These are phyloP conservation scores for Purshia tridentata DNA, from an alignment of 306 rosid genomes.

Conservation along the genomic window DNA sequence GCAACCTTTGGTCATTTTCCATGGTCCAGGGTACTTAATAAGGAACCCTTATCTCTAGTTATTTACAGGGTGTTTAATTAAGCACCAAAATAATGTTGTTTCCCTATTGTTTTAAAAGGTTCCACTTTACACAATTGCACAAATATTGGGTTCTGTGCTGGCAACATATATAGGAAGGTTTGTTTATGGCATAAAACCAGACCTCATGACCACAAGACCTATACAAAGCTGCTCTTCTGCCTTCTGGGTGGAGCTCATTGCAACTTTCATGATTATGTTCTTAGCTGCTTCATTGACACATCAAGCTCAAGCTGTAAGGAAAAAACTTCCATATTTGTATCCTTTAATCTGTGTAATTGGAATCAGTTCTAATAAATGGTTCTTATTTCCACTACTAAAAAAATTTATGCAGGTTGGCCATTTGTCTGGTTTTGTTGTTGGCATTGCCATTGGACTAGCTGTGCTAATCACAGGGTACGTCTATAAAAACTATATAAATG, in stretches of 20 bases:
- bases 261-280: slow-evolving; percentile 74
- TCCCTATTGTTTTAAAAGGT: slow-evolving; percentile 42
- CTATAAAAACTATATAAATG: not conserved
- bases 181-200: slow-evolving; percentile 56
- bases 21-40: slow-evolving; percentile 62
- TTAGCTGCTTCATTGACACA: slow-evolving; percentile 59
- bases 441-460: slow-evolving; percentile 66
- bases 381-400: not conserved
- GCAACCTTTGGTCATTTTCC: slow-evolving; percentile 78
- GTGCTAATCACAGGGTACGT: slow-evolving; percentile 76
- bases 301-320: slow-evolving; percentile 58
- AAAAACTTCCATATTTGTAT: not conserved
- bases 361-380: not conserved
- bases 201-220: slow-evolving; percentile 58
- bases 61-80: not conserved
- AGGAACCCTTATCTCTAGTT: not conserved
- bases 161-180: slow-evolving; percentile 64
- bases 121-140: slow-evolving; percentile 61
- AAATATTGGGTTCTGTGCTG: slow-evolving; percentile 58
- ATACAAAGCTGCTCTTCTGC: slow-evolving; percentile 58
- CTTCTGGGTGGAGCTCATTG: slow-evolving; percentile 76
- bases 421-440: slow-evolving; percentile 75
- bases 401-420: slow-evolving; percentile 52
- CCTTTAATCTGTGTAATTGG: no score
- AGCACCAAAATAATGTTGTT: slow-evolving; percentile 2